phyloP scores from a whole-genome alignment of 2,329 filamentous ascomycete genomes.

The Trichophyton equinum region DNA sequence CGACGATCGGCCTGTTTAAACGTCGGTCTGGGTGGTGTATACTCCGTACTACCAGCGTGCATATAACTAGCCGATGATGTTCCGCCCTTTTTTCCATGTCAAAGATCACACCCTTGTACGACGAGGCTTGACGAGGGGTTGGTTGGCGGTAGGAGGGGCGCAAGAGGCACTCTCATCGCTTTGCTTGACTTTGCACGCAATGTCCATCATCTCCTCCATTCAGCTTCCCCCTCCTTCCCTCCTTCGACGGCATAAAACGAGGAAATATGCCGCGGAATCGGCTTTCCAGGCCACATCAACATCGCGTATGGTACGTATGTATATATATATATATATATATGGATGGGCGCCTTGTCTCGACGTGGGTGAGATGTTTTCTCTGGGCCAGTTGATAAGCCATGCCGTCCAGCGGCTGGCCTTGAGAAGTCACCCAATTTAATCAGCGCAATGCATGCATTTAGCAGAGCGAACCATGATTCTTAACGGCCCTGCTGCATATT shows the following conservation, averaged over 20 bases:
- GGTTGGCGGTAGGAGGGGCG: neutral
- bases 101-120: neutral
- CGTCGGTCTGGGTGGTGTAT: neutral
- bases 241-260: neutral
- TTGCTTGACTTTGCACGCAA: neutral
- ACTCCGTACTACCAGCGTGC: too few species aligned
- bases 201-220: neutral
- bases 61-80: neutral
- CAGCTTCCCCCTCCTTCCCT: neutral
- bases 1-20: neutral
- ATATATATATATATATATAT: neutral
- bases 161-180: neutral
- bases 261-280: neutral
- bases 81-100: neutral
- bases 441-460: neutral
- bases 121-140: neutral
- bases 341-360: neutral
- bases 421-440: neutral
- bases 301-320: neutral
- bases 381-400: neutral
- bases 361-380: neutral
- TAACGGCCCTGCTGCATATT: neutral
- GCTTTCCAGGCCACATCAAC: neutral
- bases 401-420: neutral
- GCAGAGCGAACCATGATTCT: neutral